These are phyloP conservation scores for Kalaharituber pfeilii DNA, from an alignment of 2,329 filamentous ascomycete species.

Conservation along the genomic window DNA sequence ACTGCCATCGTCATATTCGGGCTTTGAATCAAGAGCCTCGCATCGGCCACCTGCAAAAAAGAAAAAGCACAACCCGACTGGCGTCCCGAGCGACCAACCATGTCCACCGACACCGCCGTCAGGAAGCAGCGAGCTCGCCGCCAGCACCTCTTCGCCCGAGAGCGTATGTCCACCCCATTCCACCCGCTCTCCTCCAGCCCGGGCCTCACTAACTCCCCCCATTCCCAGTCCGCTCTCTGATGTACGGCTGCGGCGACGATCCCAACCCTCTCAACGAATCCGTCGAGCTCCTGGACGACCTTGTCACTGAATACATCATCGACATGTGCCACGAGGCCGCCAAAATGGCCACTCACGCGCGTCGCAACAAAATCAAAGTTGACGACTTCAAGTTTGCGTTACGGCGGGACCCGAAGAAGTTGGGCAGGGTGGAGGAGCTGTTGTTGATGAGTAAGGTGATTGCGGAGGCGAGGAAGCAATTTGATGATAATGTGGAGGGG, in stretches of 20 bases:
- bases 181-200: neutral
- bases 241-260: constrained; percentile 67
- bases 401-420: constrained; percentile 63
- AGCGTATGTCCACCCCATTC: constrained; percentile 37
- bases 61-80: too few species aligned
- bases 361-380: constrained; percentile 91
- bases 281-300: constrained; percentile 76
- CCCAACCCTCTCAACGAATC: constrained; percentile 65
- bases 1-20: too few species aligned
- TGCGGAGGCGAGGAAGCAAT: constrained; percentile 61
- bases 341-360: constrained; percentile 64
- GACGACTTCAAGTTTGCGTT: constrained; percentile 95
- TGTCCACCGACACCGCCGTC: constrained; percentile 17
- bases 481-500: constrained; percentile 35
- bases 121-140: constrained; percentile 19
- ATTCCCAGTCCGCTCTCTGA: constrained; percentile 47
- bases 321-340: constrained; percentile 45
- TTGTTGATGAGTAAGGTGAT: constrained; percentile 76
- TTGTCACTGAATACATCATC: constrained; percentile 64
- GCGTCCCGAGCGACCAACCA: neutral
- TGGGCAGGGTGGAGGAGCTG: constrained; percentile 79
- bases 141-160: constrained; percentile 58
- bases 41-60: too few species aligned
- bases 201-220: neutral
- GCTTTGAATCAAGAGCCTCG: too few species aligned